Percentiles rank a stretch among this genome's conserved stretches.
Evolutionary conservation across 805 yeast species (phyloP).

Genomic region (Jamesozyma hellenica): DNA sequence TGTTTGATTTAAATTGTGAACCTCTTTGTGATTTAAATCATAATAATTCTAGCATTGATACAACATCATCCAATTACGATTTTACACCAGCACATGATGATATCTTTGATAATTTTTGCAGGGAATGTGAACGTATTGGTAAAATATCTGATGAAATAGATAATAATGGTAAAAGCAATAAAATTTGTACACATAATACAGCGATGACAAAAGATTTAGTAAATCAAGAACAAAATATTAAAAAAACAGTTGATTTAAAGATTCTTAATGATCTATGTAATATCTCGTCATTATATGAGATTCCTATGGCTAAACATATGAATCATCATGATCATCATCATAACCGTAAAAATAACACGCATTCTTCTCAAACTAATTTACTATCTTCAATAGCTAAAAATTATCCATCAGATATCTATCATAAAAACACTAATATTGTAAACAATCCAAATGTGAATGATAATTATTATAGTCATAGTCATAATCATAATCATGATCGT

Average conservation of each 20-base stretch:
- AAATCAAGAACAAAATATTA: conserved; percentile 15
- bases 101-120: conserved; percentile 28
- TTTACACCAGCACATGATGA: conserved; percentile 9
- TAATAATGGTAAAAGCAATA: not conserved
- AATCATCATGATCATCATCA: conserved; percentile 17
- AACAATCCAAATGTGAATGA: no score
- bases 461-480: not conserved
- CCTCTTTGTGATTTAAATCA: conserved; percentile 6
- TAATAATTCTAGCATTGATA: not conserved
- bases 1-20: conserved; percentile 14
- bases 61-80: not conserved
- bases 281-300: conserved; percentile 28
- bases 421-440: no score
- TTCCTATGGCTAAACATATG: conserved; percentile 26
- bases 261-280: conserved; percentile 26
- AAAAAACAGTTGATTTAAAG: conserved; percentile 22
- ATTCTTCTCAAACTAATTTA: no score
- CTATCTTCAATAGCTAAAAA: conserved; percentile 1
- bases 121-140: conserved; percentile 20
- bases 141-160: conserved; percentile 3
- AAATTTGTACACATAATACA: not conserved
- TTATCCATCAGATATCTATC: not conserved
- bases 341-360: no score
- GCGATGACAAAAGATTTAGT: not conserved
- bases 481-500: conserved; percentile 17